phyloP scores from a whole-genome alignment of 2,329 filamentous ascomycete genomes.

The Cytospora schulzeri region DNA sequence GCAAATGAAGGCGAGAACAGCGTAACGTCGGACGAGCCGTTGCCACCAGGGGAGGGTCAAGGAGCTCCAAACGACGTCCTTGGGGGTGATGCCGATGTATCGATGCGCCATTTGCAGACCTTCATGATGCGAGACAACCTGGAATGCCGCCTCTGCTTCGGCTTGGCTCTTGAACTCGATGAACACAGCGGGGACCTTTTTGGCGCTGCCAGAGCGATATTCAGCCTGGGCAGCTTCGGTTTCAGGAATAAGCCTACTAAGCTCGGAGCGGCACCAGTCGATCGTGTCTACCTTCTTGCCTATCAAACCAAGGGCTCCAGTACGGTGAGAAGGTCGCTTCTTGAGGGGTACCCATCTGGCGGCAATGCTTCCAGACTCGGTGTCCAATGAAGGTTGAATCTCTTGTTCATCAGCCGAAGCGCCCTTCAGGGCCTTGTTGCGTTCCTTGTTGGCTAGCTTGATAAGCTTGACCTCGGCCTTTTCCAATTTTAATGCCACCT shows the following conservation, averaged over 20 bases:
- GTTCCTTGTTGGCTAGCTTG: slow-evolving; percentile 72
- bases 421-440: slow-evolving; percentile 67
- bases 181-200: slow-evolving; percentile 77
- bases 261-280: slow-evolving; percentile 79
- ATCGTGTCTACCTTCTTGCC: slow-evolving; percentile 95
- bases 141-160: slow-evolving; percentile 83
- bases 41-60: slow-evolving; percentile 87
- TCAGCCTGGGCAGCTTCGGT: slow-evolving; percentile 68
- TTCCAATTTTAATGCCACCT: slow-evolving; percentile 80
- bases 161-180: slow-evolving; percentile 85
- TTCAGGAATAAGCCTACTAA: slow-evolving; percentile 73
- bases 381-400: slow-evolving; percentile 56
- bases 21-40: slow-evolving; percentile 70
- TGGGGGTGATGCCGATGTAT: slow-evolving; percentile 79
- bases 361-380: slow-evolving; percentile 70
- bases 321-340: slow-evolving; percentile 74
- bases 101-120: slow-evolving; percentile 85
- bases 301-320: slow-evolving; percentile 68
- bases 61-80: slow-evolving; percentile 86
- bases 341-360: slow-evolving; percentile 74
- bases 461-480: slow-evolving; percentile 85
- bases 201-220: slow-evolving; percentile 66
- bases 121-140: slow-evolving; percentile 84
- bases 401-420: slow-evolving; percentile 38
- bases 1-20: slow-evolving; percentile 70